Conservation (phyloP, 1,284 basidiomycete genomes). For the Porodaedalea pini region DNA sequence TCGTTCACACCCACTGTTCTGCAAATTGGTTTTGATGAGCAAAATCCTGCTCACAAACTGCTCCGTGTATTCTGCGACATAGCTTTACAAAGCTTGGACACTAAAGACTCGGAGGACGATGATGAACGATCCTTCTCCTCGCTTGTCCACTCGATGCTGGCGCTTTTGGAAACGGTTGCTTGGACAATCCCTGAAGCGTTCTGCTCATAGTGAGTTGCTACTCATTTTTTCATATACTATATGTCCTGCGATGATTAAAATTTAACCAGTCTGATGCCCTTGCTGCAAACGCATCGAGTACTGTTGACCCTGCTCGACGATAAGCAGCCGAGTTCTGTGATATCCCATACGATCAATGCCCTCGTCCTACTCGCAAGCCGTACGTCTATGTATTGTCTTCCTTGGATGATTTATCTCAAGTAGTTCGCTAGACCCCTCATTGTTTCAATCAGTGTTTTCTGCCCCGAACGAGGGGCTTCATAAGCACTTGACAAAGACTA, state of each 20-base stretch:
- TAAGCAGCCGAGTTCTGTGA: slow-evolving; percentile 47
- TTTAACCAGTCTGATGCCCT: slow-evolving; percentile 36
- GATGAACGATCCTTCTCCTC: slow-evolving; percentile 20
- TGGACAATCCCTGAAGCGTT: slow-evolving; percentile 45
- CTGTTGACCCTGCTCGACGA: slow-evolving; percentile 47
- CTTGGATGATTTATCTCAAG: background rate
- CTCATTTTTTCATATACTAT: background rate
- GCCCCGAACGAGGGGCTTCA: slow-evolving; percentile 20
- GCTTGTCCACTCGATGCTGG: slow-evolving; percentile 42
- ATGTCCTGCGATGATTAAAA: slow-evolving; percentile 6
- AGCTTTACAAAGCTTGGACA: slow-evolving; percentile 38
- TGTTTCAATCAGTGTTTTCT: slow-evolving; percentile 40
- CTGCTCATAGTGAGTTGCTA: slow-evolving; percentile 38
- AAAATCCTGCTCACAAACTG: background rate
- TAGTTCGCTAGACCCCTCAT: slow-evolving; percentile 31
- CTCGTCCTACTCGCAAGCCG: slow-evolving; percentile 56
- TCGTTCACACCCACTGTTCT: slow-evolving; percentile 42
- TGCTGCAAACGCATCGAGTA: slow-evolving; percentile 39
- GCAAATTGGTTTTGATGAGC: background rate
- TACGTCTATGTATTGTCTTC: slow-evolving; percentile 34
- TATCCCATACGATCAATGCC: slow-evolving; percentile 43
- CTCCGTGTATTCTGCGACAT: slow-evolving; percentile 37
- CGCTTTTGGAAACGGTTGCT: slow-evolving; percentile 51
- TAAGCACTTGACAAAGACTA: background rate
- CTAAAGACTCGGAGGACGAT: slow-evolving; percentile 26